Conservation (phyloP, 2,329 filamentous ascomycete genomes). For the Penicillium expansum region DNA sequence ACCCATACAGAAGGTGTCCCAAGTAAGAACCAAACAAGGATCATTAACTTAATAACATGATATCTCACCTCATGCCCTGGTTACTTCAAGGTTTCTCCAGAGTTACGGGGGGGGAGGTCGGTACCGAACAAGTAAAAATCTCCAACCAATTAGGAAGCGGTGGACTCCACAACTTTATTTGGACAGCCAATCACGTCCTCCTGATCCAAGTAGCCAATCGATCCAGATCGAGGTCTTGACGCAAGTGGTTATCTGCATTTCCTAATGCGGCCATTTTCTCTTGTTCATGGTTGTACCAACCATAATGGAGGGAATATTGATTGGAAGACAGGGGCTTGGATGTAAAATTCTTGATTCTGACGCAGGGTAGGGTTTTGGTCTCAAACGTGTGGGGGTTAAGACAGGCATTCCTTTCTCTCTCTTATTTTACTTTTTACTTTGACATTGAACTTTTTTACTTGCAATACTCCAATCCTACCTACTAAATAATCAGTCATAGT, state of each 20-base stretch:
- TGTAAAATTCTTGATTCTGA: not conserved
- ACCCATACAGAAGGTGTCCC: not conserved
- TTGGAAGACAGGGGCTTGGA: not conserved
- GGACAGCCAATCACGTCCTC: not conserved
- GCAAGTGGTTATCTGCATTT: slow-evolving; percentile 5
- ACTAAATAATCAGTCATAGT: no score
- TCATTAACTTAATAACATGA: not conserved
- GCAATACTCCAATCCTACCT: not conserved
- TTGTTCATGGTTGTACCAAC: slow-evolving; percentile 2
- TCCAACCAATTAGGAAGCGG: not conserved
- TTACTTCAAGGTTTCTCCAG: not conserved
- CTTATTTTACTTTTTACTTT: not conserved
- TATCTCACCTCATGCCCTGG: not conserved
- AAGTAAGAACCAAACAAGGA: not conserved
- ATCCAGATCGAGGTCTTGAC: slow-evolving; percentile 14
- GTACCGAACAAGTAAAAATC: not conserved
- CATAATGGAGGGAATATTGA: not conserved
- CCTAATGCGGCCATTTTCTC: slow-evolving; percentile 4
- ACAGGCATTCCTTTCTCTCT: no score
- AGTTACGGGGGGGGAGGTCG: not conserved
- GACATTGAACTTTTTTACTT: not conserved
- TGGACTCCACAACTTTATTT: not conserved
- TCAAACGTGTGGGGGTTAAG: not conserved
- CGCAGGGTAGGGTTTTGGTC: not conserved
- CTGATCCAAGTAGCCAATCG: no score